Base-by-base conservation (phyloP, 1,284 basidiomycete genomes). In the Moesziomyces parantarcticus region DNA sequence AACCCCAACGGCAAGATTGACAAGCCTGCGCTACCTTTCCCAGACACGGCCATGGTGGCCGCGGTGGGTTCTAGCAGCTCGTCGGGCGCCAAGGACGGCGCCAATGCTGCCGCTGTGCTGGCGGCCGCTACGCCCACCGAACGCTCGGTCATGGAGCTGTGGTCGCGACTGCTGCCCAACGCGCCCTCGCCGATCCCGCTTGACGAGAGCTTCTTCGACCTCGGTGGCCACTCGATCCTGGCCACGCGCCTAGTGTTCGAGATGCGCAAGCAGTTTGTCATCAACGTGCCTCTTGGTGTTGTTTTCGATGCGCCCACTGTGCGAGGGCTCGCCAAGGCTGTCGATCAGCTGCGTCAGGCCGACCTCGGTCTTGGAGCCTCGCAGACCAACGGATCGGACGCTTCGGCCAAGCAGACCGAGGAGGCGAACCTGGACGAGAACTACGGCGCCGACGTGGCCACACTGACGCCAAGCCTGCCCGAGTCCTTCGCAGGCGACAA, bases 1-100 rank as follows among this genome's bases (percentile, higher is more conserved):
- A 99, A 98, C 84, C 97, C 97, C 5, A 99, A 99, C 84, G 97
- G 97, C 69, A 99, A 99, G 86, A 92, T 99, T 83, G 97, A 99
- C 87, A 99, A 99, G 85, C 96, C 97, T 0, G 93, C 94, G 0
- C 89, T 99, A 50, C 97, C 97, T 16, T 99, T 99, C 91, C 97
- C 97, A 2, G 97, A 99, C 85, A 99, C 97, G 1, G 92, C 91
- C 3, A 90, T 93, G 58, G 86, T 23, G 76, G 86, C 26, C 82
- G 86, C 78, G 10, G 72, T 66, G 39, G 53, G 58, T 7, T 50
- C 72, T 0, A 23, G 50, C 32, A 51, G 58, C 26, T 50, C 36
- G 1, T 39, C 60, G 5, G 43, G 58, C 20, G 52, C 13, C 49
- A 65, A 62, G 48, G 36, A n/a, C 6, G 55, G 54, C 36, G 61